Conservation (phyloP, 2,329 filamentous ascomycete species). For the Cladosporium sp. region DNA sequence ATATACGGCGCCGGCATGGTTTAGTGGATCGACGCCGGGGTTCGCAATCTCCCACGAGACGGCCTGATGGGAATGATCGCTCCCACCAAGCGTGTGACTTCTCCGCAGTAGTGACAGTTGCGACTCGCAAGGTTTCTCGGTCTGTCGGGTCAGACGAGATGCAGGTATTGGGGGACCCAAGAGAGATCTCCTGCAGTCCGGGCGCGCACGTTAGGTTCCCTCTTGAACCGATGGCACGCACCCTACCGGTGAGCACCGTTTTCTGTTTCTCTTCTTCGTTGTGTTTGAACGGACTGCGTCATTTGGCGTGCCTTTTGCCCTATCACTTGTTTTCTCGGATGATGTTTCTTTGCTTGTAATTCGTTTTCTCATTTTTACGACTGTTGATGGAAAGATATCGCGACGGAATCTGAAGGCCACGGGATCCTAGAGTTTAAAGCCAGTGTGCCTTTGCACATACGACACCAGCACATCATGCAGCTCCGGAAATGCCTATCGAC, state of each 20-base stretch:
- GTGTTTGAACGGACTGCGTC: constrained; percentile 4
- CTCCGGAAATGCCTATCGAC: constrained; percentile 2
- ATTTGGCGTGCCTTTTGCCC: neutral
- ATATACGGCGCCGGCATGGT: neutral
- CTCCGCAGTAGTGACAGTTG: constrained; percentile 12
- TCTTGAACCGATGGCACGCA: constrained; percentile 11
- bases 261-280: constrained; percentile 9
- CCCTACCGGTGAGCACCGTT: constrained; percentile 11
- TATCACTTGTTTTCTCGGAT: neutral
- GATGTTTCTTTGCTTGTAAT: neutral
- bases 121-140: constrained; percentile 5
- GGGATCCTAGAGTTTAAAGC: neutral
- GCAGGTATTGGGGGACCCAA: neutral
- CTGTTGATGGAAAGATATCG: constrained; percentile 1
- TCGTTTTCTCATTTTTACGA: neutral
- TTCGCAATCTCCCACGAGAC: constrained; percentile 7
- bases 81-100: constrained; percentile 3
- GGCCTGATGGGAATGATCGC: neutral
- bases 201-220: constrained; percentile 8
- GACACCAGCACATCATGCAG: neutral
- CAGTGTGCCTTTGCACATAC: neutral
- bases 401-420: neutral
- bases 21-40: constrained; percentile 7
- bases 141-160: constrained; percentile 2
- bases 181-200: constrained; percentile 6